These are phyloP conservation scores for Fusarium secorum DNA, from an alignment of 2,329 filamentous ascomycete species.

Conservation along the genomic window DNA sequence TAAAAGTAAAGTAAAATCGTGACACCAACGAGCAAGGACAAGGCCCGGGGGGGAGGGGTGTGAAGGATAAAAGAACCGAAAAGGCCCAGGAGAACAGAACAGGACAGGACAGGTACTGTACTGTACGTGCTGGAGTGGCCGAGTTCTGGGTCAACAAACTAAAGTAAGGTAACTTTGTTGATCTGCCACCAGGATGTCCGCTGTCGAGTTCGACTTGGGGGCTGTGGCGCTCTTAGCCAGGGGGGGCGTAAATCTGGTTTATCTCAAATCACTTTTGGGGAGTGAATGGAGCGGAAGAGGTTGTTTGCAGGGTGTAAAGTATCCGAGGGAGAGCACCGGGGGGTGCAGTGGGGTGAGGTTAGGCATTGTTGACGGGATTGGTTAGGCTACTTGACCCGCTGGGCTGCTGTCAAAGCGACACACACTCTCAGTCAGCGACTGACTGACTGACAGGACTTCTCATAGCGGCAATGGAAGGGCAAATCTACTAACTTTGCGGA, in stretches of 20 bases:
- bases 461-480: constrained; percentile 2
- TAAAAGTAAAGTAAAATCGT: constrained; percentile 6
- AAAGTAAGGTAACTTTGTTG: constrained; percentile 33
- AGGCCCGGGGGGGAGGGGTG: neutral
- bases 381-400: constrained; percentile 19
- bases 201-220: constrained; percentile 38
- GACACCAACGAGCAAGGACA: neutral
- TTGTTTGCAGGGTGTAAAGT: constrained; percentile 2
- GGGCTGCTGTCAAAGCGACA: constrained; percentile 33
- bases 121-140: constrained; percentile 10
- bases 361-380: constrained; percentile 17
- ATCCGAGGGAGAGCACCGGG: neutral
- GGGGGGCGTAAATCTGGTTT: constrained; percentile 25
- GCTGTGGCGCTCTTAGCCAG: constrained; percentile 28
- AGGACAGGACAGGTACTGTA: neutral
- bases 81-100: neutral
- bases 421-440: neutral
- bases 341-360: neutral
- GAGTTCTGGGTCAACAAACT: constrained; percentile 26
- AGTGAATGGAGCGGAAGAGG: neutral
- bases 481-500: neutral
- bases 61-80: neutral
- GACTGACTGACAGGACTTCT: constrained; percentile 15
- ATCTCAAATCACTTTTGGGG: constrained; percentile 5
- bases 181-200: constrained; percentile 42